Evolutionary conservation across 768 basidiomycete genomes (phyloP).

Genomic region (Chalciporus sphaerocephalus): DNA sequence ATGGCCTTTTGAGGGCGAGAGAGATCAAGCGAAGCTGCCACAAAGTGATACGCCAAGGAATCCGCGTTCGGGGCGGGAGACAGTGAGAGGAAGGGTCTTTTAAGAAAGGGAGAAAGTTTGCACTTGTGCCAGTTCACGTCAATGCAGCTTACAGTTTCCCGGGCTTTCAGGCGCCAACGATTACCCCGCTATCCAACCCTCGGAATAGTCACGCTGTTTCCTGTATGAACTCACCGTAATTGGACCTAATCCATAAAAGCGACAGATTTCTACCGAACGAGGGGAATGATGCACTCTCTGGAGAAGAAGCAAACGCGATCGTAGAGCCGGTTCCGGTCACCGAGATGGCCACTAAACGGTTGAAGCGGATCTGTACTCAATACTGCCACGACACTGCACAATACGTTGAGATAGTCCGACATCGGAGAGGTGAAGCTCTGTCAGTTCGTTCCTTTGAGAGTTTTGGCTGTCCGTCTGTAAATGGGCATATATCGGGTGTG

Average conservation of each 20-base stretch:
- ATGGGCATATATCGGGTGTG: slow-evolving; percentile 7
- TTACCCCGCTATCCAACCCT: slow-evolving; percentile 1
- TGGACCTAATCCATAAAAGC: slow-evolving; percentile 11
- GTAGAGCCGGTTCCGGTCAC: neutral
- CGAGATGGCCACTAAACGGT: neutral
- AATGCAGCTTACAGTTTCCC: slow-evolving; percentile 1
- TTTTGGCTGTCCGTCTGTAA: neutral
- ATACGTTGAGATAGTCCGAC: neutral
- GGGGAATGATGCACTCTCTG: slow-evolving; percentile 3
- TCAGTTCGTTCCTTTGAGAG: neutral
- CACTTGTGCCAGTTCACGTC: slow-evolving; percentile 6
- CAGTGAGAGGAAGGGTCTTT: slow-evolving; percentile 8
- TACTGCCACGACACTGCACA: neutral
- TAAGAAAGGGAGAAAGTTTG: slow-evolving; percentile 8
- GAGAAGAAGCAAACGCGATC: slow-evolving; percentile 10
- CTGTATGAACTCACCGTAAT: slow-evolving; percentile 10
- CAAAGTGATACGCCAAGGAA: neutral
- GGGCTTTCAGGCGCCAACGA: neutral
- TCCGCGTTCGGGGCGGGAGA: slow-evolving; percentile 1
- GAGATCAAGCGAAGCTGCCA: slow-evolving; percentile 7
- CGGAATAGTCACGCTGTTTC: slow-evolving; percentile 14
- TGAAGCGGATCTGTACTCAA: too few relatives aligned
- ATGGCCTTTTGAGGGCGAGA: slow-evolving; percentile 4
- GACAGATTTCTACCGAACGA: slow-evolving; percentile 15
- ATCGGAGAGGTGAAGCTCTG: neutral